Evolutionary conservation across 2,329 filamentous ascomycete genomes (phyloP), one percentile per base, ranked within the genome.

Genomic region (Tolypocladium tundrense): DNA sequence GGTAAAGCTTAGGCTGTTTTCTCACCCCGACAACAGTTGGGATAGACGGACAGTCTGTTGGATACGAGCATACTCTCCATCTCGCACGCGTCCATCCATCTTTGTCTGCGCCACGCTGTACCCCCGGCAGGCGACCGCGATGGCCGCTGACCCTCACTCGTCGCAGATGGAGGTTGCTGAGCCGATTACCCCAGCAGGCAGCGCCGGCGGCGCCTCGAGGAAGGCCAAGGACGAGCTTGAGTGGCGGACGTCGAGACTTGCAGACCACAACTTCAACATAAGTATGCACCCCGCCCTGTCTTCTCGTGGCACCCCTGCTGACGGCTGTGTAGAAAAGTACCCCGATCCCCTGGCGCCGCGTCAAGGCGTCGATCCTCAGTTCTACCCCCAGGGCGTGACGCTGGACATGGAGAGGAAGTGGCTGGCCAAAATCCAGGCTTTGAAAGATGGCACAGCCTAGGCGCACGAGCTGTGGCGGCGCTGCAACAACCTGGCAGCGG

Each of bases 291-390:
- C 19, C 21, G n/a, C 27, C 48, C 14, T n/a, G 27, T 48, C 45
- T 21, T 11, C 40, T 48, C 39, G 33, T 40, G 24, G 41, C 21
- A 51, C 45, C 35, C 35, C 35, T 53, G 21, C 61, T 68, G 40
- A 66, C 58, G 42, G 58, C 14, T 5, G 50, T 53, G 37, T 53
- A 71, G 70, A 66, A 56, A 71, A 76, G 42, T 79, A 77, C 55
- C 72, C 73, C 9, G 79, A 83, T 59, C 79, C 80, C 39, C 68
- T 83, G 57, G 62, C 72, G 16, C 71, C 74, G 31, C 70, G 74
- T 31, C 63, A 69, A 53, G 62, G 66, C 3, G 58, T 70, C 4
- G 66, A 65, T 58, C 61, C 73, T 55, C 62, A 69, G 58, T 62
- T 70, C 60, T 70, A 71, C 56, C 74, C 76, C 0, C 69, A 64